Evolutionary conservation across 441 rosid species (phyloP), one percentile per base, ranked within the genome.

Genomic region (Euphorbia celastroides): DNA sequence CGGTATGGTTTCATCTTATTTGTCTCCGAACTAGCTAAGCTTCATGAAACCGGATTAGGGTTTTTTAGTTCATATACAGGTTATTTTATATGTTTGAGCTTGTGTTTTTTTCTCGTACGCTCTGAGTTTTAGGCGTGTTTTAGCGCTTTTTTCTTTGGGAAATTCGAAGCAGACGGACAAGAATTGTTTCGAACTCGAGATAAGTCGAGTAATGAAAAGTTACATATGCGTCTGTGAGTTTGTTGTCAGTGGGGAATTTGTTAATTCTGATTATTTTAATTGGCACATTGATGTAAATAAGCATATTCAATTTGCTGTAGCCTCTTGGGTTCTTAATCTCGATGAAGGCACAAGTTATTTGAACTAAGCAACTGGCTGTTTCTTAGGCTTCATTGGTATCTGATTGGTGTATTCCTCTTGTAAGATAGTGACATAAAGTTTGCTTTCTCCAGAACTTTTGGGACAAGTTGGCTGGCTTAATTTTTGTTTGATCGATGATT

Each of bases 31-130:
- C 17, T 30, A 7, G 26, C 46, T 57, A 16, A 19, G 22, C 13
- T 41, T 16, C 51, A 28, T 12, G 51, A 60, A 50, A 32, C 28
- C 54, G 26, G 5, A 38, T 23, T 64, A 66, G 74, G 66, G 69
- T 72, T 72, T 71, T 71, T 48, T 34, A 16, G 3, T 58, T 50
- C 16, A 22, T 11, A 50, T 32, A 28, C 13, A 23, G 25, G 12
- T 59, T 11, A 19, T 51, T 23, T 59, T 60, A 3, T 20, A 12
- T 51, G 26, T 11, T 26, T 25, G 58, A 56, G 27, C 60, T 56
- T 31, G 22, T 44, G 22, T 20, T 58, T 31, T 28, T 4, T 50
- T 50, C 11, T 6, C 1, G 50, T 68, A 28, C 12, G 7, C 17
- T 32, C 13, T 48, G 25, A 64, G 51, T 30, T 11, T 10, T 16